Evolutionary conservation across 2,329 filamentous ascomycete genomes (phyloP), one percentile per base, ranked within the genome.

Genomic region (Calonectria pseudoreteaudii): DNA sequence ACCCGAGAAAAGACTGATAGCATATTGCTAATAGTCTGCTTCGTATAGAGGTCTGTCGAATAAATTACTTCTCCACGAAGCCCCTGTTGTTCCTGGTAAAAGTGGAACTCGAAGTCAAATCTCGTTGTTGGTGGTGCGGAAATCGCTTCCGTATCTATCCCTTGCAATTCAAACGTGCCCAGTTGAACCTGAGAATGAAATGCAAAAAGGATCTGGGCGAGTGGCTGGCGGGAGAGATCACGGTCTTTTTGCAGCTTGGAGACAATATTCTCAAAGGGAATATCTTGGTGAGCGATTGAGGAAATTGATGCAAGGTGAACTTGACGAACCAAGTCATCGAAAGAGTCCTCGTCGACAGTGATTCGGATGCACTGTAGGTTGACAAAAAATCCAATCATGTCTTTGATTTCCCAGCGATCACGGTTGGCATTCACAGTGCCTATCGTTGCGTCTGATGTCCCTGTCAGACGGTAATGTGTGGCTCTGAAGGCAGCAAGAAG

Each of bases 351-450:
- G 16, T 74, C 66, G 4, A 78, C 23, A 14, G 50, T 62, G 14
- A 77, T 68, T 6, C 79, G 69, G 4, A 80, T 50, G 49, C 77
- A 80, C 49, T 79, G 77, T 30, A 75, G 68, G 66, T 78, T 79
- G 49, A 80, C 79, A 47, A 80, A 80, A 74, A 81, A 81, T 1
- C 78, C 78, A 56, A 79, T 73, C n/a, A 79, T 70, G 18, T 78
- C 67, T 58, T 75, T 70, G 6, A 79, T 34, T 28, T 79, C 74
- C 50, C 71, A 62, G 1, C 56, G 49, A 18, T 77, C 68, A 3
- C 77, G 70, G 36, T 78, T 78, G 3, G 77, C 76, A 53, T 73
- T 79, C 1, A 73, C 62, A 0, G 74, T 77, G 26, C 80, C 80
- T 11, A 81, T 76, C 1, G 74, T 75, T 9, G 75, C 77, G 53